Evolutionary conservation across 495 filamentous ascomycete species (phyloP).

Genomic region (Hyaloscypha bicolor): DNA sequence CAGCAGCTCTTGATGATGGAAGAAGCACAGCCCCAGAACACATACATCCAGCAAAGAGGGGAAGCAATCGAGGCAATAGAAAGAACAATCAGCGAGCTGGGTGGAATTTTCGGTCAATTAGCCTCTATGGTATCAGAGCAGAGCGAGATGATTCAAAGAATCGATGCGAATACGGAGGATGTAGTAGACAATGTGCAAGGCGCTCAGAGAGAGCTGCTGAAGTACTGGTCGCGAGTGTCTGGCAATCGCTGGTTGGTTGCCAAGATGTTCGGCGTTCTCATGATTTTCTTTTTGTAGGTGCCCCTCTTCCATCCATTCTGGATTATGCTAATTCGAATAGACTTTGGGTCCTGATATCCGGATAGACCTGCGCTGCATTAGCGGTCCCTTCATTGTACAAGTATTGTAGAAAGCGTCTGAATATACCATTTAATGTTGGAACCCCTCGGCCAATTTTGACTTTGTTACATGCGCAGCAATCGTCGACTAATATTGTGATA

Average conservation of each 20-base stretch:
- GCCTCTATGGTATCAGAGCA: constrained; percentile 97
- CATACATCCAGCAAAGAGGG: constrained; percentile 89
- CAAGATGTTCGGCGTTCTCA: constrained; percentile 94
- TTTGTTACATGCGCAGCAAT: no score
- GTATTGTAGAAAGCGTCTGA: constrained; percentile 28
- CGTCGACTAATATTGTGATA: no score
- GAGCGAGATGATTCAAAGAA: constrained; percentile 89
- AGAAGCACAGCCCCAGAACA: constrained; percentile 80
- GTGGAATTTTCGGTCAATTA: constrained; percentile 95
- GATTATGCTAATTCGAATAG: constrained; percentile 24
- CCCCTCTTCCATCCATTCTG: background rate
- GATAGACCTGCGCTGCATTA: constrained; percentile 18
- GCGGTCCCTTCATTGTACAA: constrained; percentile 18
- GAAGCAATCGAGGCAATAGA: constrained; percentile 98
- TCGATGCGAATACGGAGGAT: constrained; percentile 94
- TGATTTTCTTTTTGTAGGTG: constrained; percentile 57
- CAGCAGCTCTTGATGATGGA: constrained; percentile 95
- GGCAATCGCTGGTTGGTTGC: constrained; percentile 96
- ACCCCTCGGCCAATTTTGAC: no score
- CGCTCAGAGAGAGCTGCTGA: constrained; percentile 90
- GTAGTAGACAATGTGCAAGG: constrained; percentile 97
- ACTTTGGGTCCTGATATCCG: constrained; percentile 36
- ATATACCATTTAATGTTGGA: constrained; percentile 28
- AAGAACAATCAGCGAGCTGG: constrained; percentile 89
- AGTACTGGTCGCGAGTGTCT: constrained; percentile 93